These are phyloP conservation scores for Cordyceps cateniannulata DNA, from an alignment of 2,329 filamentous ascomycete species.

Conservation along the genomic window DNA sequence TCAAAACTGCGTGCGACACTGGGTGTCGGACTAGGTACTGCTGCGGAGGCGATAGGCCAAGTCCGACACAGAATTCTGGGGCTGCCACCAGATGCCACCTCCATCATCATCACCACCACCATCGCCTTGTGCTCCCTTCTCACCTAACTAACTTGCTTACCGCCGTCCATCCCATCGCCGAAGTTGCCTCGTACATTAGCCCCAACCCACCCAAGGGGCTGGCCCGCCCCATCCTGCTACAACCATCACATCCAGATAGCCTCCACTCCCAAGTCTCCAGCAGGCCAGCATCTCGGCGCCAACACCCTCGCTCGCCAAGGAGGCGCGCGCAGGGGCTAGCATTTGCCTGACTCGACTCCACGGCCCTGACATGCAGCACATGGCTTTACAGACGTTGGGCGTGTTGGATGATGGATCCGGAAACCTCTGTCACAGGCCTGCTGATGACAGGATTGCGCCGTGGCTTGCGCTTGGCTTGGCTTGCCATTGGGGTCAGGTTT, in stretches of 20 bases:
- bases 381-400: conserved; percentile 1
- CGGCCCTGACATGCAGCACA: conserved; percentile 7
- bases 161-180: background rate
- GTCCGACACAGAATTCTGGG: background rate
- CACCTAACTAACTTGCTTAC: background rate
- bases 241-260: background rate
- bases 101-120: background rate
- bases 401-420: conserved; percentile 3
- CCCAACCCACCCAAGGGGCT: background rate
- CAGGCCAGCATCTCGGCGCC: background rate
- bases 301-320: background rate
- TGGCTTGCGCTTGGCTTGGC: background rate
- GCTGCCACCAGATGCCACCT: background rate
- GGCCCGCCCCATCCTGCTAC: background rate
- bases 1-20: conserved; percentile 3
- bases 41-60: background rate
- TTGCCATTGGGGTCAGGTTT: background rate
- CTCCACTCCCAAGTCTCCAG: background rate
- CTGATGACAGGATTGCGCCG: background rate
- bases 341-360: conserved; percentile 1
- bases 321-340: background rate
- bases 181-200: conserved; percentile 1
- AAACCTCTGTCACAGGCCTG: conserved; percentile 4
- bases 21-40: conserved; percentile 1
- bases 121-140: background rate